phyloP scores from a whole-genome alignment of 768 basidiomycete species.

The Crucibulum laeve region DNA sequence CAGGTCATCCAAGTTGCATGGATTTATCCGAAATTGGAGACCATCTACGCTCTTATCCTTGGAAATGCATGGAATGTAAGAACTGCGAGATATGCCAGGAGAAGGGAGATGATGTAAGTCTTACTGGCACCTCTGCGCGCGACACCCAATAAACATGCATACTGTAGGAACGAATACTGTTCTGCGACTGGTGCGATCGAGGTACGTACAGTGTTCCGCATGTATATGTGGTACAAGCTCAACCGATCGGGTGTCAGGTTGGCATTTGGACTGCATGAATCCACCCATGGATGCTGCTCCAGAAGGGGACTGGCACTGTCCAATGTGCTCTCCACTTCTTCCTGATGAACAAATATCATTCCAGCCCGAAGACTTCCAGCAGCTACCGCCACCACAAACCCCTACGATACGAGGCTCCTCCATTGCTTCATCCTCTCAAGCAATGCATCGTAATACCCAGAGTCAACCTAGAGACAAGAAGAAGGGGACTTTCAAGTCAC shows the following conservation, averaged over 20 bases:
- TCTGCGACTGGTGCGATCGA: slow-evolving; percentile 94
- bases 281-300: slow-evolving; percentile 73
- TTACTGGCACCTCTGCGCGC: not conserved
- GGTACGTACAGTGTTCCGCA: slow-evolving; percentile 36
- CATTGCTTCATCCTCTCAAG: slow-evolving; percentile 38
- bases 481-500: too few species aligned
- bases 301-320: slow-evolving; percentile 76
- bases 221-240: slow-evolving; percentile 1
- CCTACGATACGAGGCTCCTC: slow-evolving; percentile 27
- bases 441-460: slow-evolving; percentile 8
- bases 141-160: not conserved
- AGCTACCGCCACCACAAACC: slow-evolving; percentile 8
- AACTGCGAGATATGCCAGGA: slow-evolving; percentile 81
- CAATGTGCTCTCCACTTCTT: slow-evolving; percentile 43
- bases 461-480: slow-evolving; percentile 13
- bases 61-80: slow-evolving; percentile 93
- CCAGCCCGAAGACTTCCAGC: slow-evolving; percentile 2
- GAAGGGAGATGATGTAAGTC: slow-evolving; percentile 86
- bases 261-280: slow-evolving; percentile 78
- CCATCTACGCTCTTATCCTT: slow-evolving; percentile 66
- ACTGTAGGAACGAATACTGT: slow-evolving; percentile 68
- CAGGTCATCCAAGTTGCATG: slow-evolving; percentile 89
- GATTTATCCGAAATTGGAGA: slow-evolving; percentile 53
- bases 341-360: slow-evolving; percentile 11
- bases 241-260: slow-evolving; percentile 45